Evolutionary conservation across 2,329 filamentous ascomycete species (phyloP).

Genomic region (Pseudovirgaria hyperparasitica): DNA sequence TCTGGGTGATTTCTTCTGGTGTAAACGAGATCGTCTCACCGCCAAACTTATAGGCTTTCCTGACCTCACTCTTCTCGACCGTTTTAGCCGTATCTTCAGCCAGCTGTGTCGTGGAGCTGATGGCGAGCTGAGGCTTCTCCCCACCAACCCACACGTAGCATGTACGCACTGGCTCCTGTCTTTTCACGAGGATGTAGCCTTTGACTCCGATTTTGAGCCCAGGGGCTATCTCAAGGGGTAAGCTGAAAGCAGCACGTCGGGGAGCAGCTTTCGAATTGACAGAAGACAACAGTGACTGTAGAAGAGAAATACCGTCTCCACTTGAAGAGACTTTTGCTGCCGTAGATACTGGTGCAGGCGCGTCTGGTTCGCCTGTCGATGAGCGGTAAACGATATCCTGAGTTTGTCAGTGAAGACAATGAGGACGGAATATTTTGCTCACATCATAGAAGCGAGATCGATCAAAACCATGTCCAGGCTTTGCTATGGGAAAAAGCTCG

Average conservation of each 20-base stretch:
- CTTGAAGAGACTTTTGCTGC: slow-evolving; percentile 52
- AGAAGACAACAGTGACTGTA: slow-evolving; percentile 70
- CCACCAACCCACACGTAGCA: slow-evolving; percentile 82
- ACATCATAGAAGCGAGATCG: slow-evolving; percentile 84
- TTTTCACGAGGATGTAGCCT: slow-evolving; percentile 80
- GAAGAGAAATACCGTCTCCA: slow-evolving; percentile 62
- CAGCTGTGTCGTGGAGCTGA: slow-evolving; percentile 59
- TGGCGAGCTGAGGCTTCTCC: slow-evolving; percentile 72
- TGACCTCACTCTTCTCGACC: slow-evolving; percentile 69
- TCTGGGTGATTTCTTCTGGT: slow-evolving; percentile 64
- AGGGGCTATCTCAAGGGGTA: slow-evolving; percentile 81
- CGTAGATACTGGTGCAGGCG: slow-evolving; percentile 39
- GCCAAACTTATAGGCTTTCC: slow-evolving; percentile 92
- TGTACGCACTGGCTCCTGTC: slow-evolving; percentile 66
- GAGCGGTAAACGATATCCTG: slow-evolving; percentile 83
- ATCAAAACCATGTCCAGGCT: slow-evolving; percentile 60
- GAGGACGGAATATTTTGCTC: slow-evolving; percentile 15
- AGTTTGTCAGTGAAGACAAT: slow-evolving; percentile 6
- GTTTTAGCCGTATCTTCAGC: slow-evolving; percentile 65
- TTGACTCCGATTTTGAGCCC: slow-evolving; percentile 80
- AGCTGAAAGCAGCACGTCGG: slow-evolving; percentile 72
- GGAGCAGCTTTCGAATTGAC: slow-evolving; percentile 84
- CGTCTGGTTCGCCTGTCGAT: slow-evolving; percentile 53
- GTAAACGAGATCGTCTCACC: slow-evolving; percentile 81
- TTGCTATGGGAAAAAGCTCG: slow-evolving; percentile 81